Base-by-base conservation (phyloP, 495 filamentous ascomycete genomes). In the Wilcoxina mikolae region DNA sequence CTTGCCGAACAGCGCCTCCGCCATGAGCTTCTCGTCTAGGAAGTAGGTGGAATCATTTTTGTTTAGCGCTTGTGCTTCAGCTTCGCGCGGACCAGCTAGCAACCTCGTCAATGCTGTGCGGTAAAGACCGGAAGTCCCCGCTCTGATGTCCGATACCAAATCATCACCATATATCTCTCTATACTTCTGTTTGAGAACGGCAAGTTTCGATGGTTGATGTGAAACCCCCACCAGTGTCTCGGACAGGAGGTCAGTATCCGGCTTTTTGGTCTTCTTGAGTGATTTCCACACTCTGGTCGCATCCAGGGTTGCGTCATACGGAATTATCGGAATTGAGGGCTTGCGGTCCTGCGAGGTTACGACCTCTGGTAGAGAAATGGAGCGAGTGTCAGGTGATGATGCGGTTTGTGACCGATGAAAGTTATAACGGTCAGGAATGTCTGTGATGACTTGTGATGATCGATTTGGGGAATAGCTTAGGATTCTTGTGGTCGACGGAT, bases 1-100 rank as follows among this genome's bases (percentile, higher is more conserved):
- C 41, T 58, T 62, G 9, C 60, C 60, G 24, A 62, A 62, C 45
- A 62, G 44, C n/a, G 56, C 52, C 41, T 62, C 60, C 11, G 60
- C 59, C 11, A 62, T 28, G 5, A 58, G 48, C 42, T 62, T 62
- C 7, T 61, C 59, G 22, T 62, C 60, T 38, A 55, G 57, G 2
- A 56, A 56, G 17, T 53, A 49, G 22, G 33, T 35, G 3, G 51
- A 27, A 22, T 33, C 54, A 10, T 57, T 29, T 11, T 27, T 51
- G 12, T 53, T 47, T 12, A 39, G 33, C 17, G 47, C 50, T 22
- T 33, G 48, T 3, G 60, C 60, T 31, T 55, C 59, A 3, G 51
- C 42, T 24, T 53, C 46, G 39, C 54, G 39, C 1, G 60, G 60
- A 1, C 60, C 60, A n/a, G 49, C 55, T 15, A 62, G 38, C 12